Evolutionary conservation across 1,284 basidiomycete species (phyloP).

Genomic region (Leccinum cinnamomeum): DNA sequence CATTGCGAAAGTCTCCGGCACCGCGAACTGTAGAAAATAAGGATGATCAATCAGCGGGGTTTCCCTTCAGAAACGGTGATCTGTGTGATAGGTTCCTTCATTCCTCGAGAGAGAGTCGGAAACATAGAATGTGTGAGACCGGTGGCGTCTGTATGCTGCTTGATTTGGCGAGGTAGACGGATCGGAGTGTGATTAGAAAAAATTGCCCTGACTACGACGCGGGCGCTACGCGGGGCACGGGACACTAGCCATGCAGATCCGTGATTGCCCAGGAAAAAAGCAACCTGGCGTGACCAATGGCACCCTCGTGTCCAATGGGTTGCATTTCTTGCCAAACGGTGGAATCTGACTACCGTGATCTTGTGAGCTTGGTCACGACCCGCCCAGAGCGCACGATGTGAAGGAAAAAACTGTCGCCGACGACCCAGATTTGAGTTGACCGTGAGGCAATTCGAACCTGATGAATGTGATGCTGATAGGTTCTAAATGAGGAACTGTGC

Average conservation of each 20-base stretch:
- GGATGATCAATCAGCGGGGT: not conserved
- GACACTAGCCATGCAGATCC: not conserved
- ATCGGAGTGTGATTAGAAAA: constrained; percentile 5
- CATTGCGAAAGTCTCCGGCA: not conserved
- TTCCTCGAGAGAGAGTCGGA: constrained; percentile 7
- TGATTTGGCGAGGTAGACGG: constrained; percentile 1
- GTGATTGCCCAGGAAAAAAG: not conserved
- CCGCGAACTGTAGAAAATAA: not conserved
- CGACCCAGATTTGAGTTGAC: not conserved
- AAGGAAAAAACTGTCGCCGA: not conserved
- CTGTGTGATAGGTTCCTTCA: not conserved
- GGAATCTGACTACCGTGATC: not conserved
- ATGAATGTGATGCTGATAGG: not conserved
- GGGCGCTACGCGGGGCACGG: not conserved
- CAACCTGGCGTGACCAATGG: not conserved
- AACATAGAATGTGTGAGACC: constrained; percentile 8
- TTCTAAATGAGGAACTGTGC: not conserved
- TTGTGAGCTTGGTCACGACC: no score
- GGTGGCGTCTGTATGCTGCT: constrained; percentile 12
- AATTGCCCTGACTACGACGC: constrained; percentile 17
- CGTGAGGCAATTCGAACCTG: not conserved
- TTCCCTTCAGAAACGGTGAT: not conserved
- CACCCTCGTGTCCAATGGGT: not conserved
- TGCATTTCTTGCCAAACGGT: not conserved
- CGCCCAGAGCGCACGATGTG: not conserved